These are phyloP conservation scores for Cyberlindnera maclurae DNA, from an alignment of 805 yeast genomes.

Conservation along the genomic window DNA sequence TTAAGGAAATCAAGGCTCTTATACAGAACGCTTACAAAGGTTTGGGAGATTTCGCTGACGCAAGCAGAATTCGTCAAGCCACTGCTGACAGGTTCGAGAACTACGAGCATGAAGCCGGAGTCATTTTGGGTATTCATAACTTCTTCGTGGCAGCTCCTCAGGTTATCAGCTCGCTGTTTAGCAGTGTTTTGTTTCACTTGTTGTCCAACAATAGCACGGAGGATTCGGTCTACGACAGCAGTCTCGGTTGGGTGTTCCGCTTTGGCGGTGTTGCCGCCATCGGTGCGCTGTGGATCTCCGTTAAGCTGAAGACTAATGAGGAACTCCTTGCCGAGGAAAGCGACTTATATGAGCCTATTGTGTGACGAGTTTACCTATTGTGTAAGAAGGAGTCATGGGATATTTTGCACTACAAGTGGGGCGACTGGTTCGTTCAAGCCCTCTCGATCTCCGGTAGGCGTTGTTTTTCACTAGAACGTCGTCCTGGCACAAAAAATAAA, in stretches of 20 bases:
- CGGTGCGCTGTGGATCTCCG: slow-evolving; percentile 37
- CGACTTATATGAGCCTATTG: slow-evolving; percentile 7
- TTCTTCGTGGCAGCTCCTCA: slow-evolving; percentile 54
- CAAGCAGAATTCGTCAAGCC: neutral
- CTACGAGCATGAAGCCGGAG: slow-evolving; percentile 49
- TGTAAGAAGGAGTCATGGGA: too few relatives aligned
- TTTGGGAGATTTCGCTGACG: too few relatives aligned
- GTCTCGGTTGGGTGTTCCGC: slow-evolving; percentile 51
- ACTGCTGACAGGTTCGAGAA: slow-evolving; percentile 25
- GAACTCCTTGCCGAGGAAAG: slow-evolving; percentile 29
- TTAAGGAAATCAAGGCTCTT: slow-evolving; percentile 38
- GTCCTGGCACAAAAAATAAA: too few relatives aligned
- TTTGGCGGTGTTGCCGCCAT: slow-evolving; percentile 46
- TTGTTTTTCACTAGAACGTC: too few relatives aligned
- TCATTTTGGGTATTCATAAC: slow-evolving; percentile 50
- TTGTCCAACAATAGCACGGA: slow-evolving; percentile 25
- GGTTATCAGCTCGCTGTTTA: slow-evolving; percentile 41
- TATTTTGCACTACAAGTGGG: too few relatives aligned
- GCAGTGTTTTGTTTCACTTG: slow-evolving; percentile 38
- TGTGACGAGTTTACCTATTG: neutral
- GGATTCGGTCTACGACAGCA: slow-evolving; percentile 29
- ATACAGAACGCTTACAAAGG: slow-evolving; percentile 13
- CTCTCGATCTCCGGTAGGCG: too few relatives aligned
- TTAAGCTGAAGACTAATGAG: slow-evolving; percentile 35
- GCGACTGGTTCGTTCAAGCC: too few relatives aligned